Percentiles rank a stretch among this genome's conserved stretches.
Evolutionary conservation across 2,329 filamentous ascomycete genomes (phyloP).

Genomic region (Fusarium sp.): DNA sequence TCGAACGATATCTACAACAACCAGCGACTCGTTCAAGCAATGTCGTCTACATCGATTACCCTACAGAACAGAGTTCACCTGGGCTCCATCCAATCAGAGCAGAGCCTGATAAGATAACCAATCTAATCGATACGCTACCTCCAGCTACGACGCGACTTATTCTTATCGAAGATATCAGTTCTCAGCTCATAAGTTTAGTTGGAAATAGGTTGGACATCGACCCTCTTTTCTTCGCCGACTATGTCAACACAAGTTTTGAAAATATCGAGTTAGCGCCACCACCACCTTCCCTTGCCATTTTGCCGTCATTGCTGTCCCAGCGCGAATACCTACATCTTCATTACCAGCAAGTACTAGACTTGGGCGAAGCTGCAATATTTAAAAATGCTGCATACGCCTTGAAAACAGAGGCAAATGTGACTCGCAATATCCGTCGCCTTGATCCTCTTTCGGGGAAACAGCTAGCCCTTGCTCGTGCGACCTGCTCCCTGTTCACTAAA

Average conservation of each 20-base stretch:
- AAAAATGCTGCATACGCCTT: rapidly evolving
- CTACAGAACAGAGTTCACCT: background rate
- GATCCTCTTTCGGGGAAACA: background rate
- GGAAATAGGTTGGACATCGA: background rate
- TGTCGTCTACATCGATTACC: background rate
- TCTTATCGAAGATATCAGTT: background rate
- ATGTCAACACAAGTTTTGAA: background rate
- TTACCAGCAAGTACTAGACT: background rate
- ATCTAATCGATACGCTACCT: background rate
- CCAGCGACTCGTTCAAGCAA: background rate
- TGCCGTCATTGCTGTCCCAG: background rate
- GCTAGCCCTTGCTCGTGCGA: background rate
- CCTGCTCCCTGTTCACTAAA: background rate
- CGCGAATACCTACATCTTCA: background rate
- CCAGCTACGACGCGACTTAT: background rate
- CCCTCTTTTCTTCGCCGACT: slow-evolving; percentile 6
- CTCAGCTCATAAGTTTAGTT: rapidly evolving
- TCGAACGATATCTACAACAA: background rate
- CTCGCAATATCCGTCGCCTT: background rate
- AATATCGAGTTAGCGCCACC: background rate
- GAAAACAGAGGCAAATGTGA: background rate
- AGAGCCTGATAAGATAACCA: rapidly evolving
- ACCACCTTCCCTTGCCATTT: background rate
- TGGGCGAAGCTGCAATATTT: rapidly evolving
- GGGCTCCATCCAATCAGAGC: background rate